A percentile compares a stretch with the other conserved stretches of the same genome.
Conservation (phyloP, 352 stramenopile genomes). For the Phytophthora cactorum region DNA sequence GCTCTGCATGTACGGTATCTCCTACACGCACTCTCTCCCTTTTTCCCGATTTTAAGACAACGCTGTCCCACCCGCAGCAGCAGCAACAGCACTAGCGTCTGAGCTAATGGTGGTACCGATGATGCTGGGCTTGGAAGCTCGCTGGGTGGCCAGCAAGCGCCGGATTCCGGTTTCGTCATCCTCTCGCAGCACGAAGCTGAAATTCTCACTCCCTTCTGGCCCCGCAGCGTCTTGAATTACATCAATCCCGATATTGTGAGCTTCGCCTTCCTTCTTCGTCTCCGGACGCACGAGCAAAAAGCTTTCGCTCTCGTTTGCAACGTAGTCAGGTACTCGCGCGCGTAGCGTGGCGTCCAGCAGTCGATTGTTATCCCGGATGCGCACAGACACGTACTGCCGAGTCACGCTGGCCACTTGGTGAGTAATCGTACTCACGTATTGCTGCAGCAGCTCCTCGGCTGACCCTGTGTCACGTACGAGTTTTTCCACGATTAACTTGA, state of each 20-base stretch:
- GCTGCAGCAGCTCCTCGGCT: conserved; percentile 74
- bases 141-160: conserved; percentile 29
- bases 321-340: conserved; percentile 70
- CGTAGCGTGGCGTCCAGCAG: conserved; percentile 78
- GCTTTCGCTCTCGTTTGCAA: conserved; percentile 68
- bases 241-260: background rate
- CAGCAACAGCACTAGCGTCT: conserved; percentile 42
- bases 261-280: conserved; percentile 36
- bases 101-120: conserved; percentile 35
- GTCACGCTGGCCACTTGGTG: conserved; percentile 86
- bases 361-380: conserved; percentile 85
- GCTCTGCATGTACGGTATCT: too few relatives aligned
- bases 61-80: conserved; percentile 26
- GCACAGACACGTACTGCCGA: conserved; percentile 78
- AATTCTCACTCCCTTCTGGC: conserved; percentile 8
- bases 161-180: conserved; percentile 48
- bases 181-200: conserved; percentile 50
- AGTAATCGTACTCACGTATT: conserved; percentile 87
- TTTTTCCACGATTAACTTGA: conserved; percentile 82
- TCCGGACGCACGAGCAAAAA: conserved; percentile 74
- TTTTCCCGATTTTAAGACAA: conserved; percentile 3
- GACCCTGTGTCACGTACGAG: conserved; percentile 75
- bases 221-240: conserved; percentile 9
- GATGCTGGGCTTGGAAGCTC: conserved; percentile 18
- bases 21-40: too few relatives aligned